Evolutionary conservation across 2,329 filamentous ascomycete species (phyloP), one percentile per base, ranked within the genome.

Genomic region (Cylindrodendrum hubeiense): DNA sequence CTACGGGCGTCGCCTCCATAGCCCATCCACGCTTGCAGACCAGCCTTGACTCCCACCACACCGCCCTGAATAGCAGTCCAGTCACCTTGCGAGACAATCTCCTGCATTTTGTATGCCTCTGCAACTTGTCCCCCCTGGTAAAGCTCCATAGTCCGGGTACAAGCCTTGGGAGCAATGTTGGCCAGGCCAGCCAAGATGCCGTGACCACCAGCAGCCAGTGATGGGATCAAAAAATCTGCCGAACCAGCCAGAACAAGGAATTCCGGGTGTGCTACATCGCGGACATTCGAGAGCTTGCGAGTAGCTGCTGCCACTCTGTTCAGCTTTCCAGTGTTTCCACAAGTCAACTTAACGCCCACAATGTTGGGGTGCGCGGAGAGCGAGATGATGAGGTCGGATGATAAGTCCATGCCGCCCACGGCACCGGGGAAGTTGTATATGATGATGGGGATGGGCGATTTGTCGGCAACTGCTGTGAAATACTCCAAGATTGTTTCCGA

Each of bases 221-320:
- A 90, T 74, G 91, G 91, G 49, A 93, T 81, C 3, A 89, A 86
- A 78, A 93, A 93, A 79, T 94, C 91, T 52, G 91, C 90, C 2
- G 90, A 92, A 56, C 91, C 91, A 24, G 90, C 91, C 73, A 93
- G 86, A 68, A 91, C 91, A 74, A 93, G 82, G 79, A 93, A 94
- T 15, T 86, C 77, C 5, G 72, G 65, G 34, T 58, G 54, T 12
- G 51, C 60, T 21, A 62, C 39, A 46, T 65, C 66, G 43, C 60
- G 59, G 30, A 34, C 53, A 17, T 37, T 56, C 22, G 71, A 68
- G n/a, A 68, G 65, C 60, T 80, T 87, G 26, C 85, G 85, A 21
- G 88, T 86, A 12, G 86, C 86, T 26, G 89, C 86, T 46, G 79
- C 89, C 67, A 87, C 86, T 76, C 82, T 90, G 60, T 90, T 92